These are phyloP conservation scores for Phytophthora litchii DNA, from an alignment of 352 stramenopile species.

Conservation along the genomic window DNA sequence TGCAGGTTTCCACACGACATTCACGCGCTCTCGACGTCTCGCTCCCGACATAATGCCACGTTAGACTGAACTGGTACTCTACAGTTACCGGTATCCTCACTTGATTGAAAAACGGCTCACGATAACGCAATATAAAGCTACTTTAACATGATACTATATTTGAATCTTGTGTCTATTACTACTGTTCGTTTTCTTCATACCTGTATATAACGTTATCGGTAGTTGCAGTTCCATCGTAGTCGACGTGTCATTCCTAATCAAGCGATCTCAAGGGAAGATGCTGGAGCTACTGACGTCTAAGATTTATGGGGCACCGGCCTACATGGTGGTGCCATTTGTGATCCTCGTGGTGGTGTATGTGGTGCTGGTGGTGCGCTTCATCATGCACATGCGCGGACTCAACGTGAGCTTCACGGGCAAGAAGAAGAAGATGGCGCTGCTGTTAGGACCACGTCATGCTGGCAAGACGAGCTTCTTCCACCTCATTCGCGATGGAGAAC, in stretches of 20 bases:
- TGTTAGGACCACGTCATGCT: conserved; percentile 66
- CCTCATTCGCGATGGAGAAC: conserved; percentile 65
- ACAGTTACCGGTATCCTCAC: not conserved
- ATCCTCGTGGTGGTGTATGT: conserved; percentile 55
- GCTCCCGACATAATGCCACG: conserved; percentile 18
- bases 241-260: conserved; percentile 29
- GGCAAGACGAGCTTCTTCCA: conserved; percentile 90
- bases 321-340: conserved; percentile 60
- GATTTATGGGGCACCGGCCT: conserved; percentile 63
- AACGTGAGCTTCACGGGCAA: conserved; percentile 72
- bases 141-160: not conserved
- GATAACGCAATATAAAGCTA: conserved; percentile 4
- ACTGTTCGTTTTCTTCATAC: not conserved
- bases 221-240: not conserved
- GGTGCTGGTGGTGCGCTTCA: conserved; percentile 61
- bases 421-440: conserved; percentile 72
- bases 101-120: conserved; percentile 11
- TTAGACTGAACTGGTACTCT: conserved; percentile 7
- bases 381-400: conserved; percentile 70
- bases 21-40: conserved; percentile 37
- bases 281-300: conserved; percentile 40
- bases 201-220: not conserved
- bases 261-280: conserved; percentile 19
- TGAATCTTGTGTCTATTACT: not conserved
- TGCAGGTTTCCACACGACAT: conserved; percentile 46